A percentile compares a stretch with the other conserved stretches of the same genome.
Conservation (phyloP, 2,329 filamentous ascomycete genomes). For the Epicoccum sorghinum region DNA sequence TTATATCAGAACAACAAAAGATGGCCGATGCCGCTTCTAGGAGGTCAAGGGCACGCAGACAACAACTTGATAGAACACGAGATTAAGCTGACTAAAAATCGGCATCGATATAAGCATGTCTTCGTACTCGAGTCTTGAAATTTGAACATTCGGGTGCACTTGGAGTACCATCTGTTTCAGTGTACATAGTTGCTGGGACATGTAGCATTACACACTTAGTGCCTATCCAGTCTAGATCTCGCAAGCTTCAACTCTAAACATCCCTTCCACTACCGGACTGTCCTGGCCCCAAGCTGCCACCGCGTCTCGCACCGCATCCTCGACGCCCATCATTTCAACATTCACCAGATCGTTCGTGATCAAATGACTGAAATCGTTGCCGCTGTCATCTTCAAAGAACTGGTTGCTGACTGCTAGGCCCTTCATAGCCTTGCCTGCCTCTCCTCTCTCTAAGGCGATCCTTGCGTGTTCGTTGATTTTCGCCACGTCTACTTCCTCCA, state of each 20-base stretch:
- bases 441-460: conserved; percentile 35
- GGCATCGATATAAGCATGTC: too few species aligned
- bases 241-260: conserved; percentile 39
- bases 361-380: conserved; percentile 31
- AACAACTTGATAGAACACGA: too few species aligned
- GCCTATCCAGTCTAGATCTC: conserved; percentile 15
- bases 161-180: too few species aligned
- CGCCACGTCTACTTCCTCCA: conserved; percentile 36
- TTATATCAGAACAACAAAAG: too few species aligned
- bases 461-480: conserved; percentile 37
- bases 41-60: too few species aligned
- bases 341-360: conserved; percentile 41
- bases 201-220: too few species aligned
- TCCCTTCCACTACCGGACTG: conserved; percentile 30
- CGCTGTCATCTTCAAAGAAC: conserved; percentile 41
- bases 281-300: conserved; percentile 33
- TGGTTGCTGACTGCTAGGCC: conserved; percentile 40
- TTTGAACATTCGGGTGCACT: too few species aligned
- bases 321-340: conserved; percentile 30
- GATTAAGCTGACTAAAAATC: too few species aligned
- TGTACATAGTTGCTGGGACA: too few species aligned
- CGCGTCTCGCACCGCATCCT: conserved; percentile 36
- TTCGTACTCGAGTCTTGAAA: too few species aligned
- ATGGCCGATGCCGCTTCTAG: too few species aligned
- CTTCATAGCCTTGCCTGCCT: conserved; percentile 35